These are phyloP conservation scores for Nissolia schottii DNA, from an alignment of 306 rosid genomes.

Conservation along the genomic window DNA sequence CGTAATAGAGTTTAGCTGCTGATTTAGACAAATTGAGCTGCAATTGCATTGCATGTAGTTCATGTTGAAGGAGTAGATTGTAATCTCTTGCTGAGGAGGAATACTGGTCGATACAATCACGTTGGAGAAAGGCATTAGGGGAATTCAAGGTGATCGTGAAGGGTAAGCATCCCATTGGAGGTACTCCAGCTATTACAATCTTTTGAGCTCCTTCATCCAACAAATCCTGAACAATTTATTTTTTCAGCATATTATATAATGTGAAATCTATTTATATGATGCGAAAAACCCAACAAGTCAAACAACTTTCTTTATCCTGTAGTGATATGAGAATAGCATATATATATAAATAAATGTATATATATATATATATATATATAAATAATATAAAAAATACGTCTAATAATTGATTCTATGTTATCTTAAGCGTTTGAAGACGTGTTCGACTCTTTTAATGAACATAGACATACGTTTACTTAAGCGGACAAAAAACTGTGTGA, in stretches of 20 bases:
- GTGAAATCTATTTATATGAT: no score
- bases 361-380: no score
- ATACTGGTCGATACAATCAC: slow-evolving; percentile 46
- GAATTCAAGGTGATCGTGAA: slow-evolving; percentile 41
- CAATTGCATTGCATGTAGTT: slow-evolving; percentile 38
- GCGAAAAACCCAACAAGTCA: neutral
- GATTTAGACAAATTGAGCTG: slow-evolving; percentile 18
- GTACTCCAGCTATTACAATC: slow-evolving; percentile 51
- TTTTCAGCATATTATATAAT: no score
- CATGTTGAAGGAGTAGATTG: slow-evolving; percentile 53
- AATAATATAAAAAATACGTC: no score
- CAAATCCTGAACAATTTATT: slow-evolving; percentile 38
- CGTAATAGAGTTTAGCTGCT: slow-evolving; percentile 35
- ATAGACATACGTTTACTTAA: no score
- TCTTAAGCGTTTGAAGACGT: no score
- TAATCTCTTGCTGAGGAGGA: slow-evolving; percentile 44
- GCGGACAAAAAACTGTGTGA: no score
- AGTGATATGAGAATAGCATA: no score
- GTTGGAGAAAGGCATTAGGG: neutral
- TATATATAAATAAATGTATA: no score
- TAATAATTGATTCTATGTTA: no score
- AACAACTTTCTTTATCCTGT: neutral
- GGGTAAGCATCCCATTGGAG: slow-evolving; percentile 80
- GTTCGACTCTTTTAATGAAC: no score
- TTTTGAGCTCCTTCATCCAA: slow-evolving; percentile 58